These are phyloP conservation scores for Puccinia horiana DNA, from an alignment of 1,284 basidiomycete species.

Conservation along the genomic window DNA sequence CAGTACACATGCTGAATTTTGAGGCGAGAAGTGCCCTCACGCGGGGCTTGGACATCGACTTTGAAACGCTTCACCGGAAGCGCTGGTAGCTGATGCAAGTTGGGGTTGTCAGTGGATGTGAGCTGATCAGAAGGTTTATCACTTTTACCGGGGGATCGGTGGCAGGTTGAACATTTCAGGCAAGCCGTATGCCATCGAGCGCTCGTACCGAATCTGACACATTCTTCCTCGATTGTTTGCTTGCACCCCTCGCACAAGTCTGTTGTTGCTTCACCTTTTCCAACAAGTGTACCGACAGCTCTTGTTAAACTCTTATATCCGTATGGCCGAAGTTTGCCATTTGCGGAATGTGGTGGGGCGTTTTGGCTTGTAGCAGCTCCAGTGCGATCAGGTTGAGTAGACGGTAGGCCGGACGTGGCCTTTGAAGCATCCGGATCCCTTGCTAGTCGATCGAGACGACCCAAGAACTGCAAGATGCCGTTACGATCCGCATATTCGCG, in stretches of 20 bases:
- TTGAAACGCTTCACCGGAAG: conserved; percentile 51
- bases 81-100: conserved; percentile 58
- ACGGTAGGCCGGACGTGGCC: conserved; percentile 44
- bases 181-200: conserved; percentile 95
- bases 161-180: conserved; percentile 77
- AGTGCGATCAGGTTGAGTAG: conserved; percentile 5
- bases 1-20: conserved; percentile 62
- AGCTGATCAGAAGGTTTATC: background rate
- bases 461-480: conserved; percentile 85
- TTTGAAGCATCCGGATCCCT: conserved; percentile 65
- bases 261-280: conserved; percentile 57
- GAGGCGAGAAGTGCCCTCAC: conserved; percentile 28
- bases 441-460: conserved; percentile 85
- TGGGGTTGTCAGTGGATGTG: conserved; percentile 58
- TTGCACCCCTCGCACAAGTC: conserved; percentile 89
- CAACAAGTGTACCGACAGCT: conserved; percentile 55
- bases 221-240: conserved; percentile 94
- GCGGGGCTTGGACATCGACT: conserved; percentile 53
- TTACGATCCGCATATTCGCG: conserved; percentile 78
- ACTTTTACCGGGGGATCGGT: conserved; percentile 66
- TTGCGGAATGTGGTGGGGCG: conserved; percentile 34
- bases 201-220: conserved; percentile 86
- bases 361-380: background rate
- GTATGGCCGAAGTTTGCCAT: conserved; percentile 64
- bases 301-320: conserved; percentile 83